These are phyloP conservation scores for Rosellinia necatrix DNA, from an alignment of 2,329 filamentous ascomycete genomes.

Conservation along the genomic window DNA sequence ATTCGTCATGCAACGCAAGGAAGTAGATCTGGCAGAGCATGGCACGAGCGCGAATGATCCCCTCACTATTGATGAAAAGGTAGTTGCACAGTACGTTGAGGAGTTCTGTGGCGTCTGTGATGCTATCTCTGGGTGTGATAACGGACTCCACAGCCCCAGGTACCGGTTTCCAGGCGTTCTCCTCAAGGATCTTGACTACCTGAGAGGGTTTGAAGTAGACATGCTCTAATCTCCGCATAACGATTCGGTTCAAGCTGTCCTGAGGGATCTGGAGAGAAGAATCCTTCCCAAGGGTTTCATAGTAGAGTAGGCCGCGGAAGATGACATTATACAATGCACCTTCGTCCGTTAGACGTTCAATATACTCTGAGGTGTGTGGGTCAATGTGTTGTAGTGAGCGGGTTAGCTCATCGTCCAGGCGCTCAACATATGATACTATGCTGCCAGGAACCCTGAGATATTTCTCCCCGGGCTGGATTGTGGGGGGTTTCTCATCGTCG, in stretches of 20 bases:
- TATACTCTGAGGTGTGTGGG: slow-evolving; percentile 97
- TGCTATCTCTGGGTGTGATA: slow-evolving; percentile 75
- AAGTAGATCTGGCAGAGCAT: slow-evolving; percentile 99
- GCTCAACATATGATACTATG: slow-evolving; percentile 91
- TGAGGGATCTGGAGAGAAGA: slow-evolving; percentile 74
- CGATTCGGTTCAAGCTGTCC: slow-evolving; percentile 87
- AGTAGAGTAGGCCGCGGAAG: slow-evolving; percentile 85
- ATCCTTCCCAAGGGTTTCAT: slow-evolving; percentile 77
- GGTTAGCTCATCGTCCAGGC: slow-evolving; percentile 95
- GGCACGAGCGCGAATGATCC: slow-evolving; percentile 91
- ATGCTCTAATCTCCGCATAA: slow-evolving; percentile 94
- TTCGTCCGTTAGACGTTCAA: slow-evolving; percentile 92
- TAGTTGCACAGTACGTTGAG: slow-evolving; percentile 92
- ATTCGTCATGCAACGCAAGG: slow-evolving; percentile 94
- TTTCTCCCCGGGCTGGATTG: slow-evolving; percentile 72
- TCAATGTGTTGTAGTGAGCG: slow-evolving; percentile 97
- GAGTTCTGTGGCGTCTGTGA: slow-evolving; percentile 72
- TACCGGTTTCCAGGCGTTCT: slow-evolving; percentile 87
- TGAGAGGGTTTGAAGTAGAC: slow-evolving; percentile 98
- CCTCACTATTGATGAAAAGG: slow-evolving; percentile 91
- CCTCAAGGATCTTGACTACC: slow-evolving; percentile 91
- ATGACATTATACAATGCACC: slow-evolving; percentile 89
- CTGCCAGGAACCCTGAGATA: slow-evolving; percentile 92
- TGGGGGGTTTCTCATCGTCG: slow-evolving; percentile 92
- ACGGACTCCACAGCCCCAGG: slow-evolving; percentile 71